Base-by-base conservation (phyloP, 495 filamentous ascomycete species). In the Penicillium chermesinum region DNA sequence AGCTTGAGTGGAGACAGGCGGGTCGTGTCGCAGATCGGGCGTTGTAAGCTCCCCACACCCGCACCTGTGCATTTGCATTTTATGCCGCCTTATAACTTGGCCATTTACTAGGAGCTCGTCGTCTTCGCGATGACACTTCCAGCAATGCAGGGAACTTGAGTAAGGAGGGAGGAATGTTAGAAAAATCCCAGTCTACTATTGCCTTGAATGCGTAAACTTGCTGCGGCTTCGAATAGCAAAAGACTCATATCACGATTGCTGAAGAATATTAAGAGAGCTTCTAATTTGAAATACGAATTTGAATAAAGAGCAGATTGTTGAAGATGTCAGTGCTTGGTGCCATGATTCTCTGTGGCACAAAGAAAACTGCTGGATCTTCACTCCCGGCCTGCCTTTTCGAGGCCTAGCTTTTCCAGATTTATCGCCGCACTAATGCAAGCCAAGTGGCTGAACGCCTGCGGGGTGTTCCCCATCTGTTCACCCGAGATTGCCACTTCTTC, bases 391-490 rank as follows among this genome's bases (percentile, higher is more conserved):
- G n/a, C n/a, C n/a, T n/a, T n/a, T n/a, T n/a, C n/a, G n/a, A n/a
- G n/a, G 35, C 55, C 53, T 17, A 57, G 18, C 39, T 54, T 63
- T 27, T 85, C 81, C 38, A 88, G 63, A 62, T 87, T 88, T 54
- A 88, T 86, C 2, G 83, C 85, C 0, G 84, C 84, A 61, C 79
- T 83, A 48, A 88, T 79, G 53, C 86, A 74, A 2, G 84, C 83
- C 39, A 87, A 59, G 52, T 88, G 85, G 53, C 79, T 83, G 56
- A 88, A 88, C 0, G 85, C 85, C 59, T 88, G 84, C 0, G 85
- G 83, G 2, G 82, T 87, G 54, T 88, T 87, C 2, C 84, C 84
- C 44, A 84, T 73, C 67, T 87, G 84, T 61, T 88, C 84, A 1
- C 85, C 85, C 30, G 73, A 77, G 27, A 80, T 72, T 13, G 83